Base-by-base conservation (phyloP, 2,329 filamentous ascomycete genomes). In the Fusarium sarcochroum region DNA sequence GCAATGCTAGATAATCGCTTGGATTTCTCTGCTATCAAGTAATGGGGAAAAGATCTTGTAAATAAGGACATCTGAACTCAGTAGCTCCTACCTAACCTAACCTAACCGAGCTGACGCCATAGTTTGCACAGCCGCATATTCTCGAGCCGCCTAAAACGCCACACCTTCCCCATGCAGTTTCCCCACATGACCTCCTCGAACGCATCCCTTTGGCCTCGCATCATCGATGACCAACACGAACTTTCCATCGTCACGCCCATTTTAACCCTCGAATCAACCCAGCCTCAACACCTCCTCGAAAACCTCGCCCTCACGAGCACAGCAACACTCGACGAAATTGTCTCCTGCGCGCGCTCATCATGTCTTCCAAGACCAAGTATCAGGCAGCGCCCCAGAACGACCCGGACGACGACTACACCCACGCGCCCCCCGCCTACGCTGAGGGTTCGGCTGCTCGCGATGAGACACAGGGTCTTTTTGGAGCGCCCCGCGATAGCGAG, bases 341-440 rank as follows among this genome's bases (percentile, higher is more conserved):
- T 7, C 34, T 9, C 13, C 35, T 38, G 47, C 18, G 20, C 30
- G 14, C 48, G 47, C 37, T 27, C 44, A 42, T 41, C 58, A 95
- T 95, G 92, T 87, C 91, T 48, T 85, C 89, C 64, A 93, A 88
- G 73, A 85, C 93, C 51, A 96, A 95, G 81, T 98, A 98, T 80
- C 87, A 91, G 70, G 87, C 90, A 51, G 93, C 93, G 74, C 90
- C 94, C 21, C 91, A 93, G 83, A 91, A 93, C 78, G 95, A 98
- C 82, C 95, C 94, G 45, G 87, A 97, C 71, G 87, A 97, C 70
- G 90, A 92, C 71, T 95, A 91, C 83, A 86, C 90, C 58, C 90
- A 93, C 76, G 87, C 94, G 76, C 94, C 95, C 70, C 95, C 95
- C 20, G 92, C 92, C 63, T 98, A 98, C 83, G 76, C 76, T 49